A percentile compares a stretch with the other conserved stretches of the same genome.
Evolutionary conservation across 192 early-diverging fungal genomes (phyloP).

Genomic region (Helicostylum pulchrum): DNA sequence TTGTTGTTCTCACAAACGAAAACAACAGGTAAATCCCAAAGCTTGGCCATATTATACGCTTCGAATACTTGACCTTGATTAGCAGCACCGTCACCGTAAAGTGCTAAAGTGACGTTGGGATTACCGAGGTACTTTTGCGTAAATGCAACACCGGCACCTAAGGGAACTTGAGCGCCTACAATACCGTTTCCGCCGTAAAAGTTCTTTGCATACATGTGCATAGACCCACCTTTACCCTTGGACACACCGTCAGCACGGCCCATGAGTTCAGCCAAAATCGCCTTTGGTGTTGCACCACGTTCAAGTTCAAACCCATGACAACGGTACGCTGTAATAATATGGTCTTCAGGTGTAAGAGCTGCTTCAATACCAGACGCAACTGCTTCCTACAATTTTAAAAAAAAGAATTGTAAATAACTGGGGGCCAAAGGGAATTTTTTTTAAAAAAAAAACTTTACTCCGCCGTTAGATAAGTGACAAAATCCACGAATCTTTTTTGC

Average conservation of each 20-base stretch:
- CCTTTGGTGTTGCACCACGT: conserved; percentile 67
- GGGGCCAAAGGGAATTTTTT: neutral
- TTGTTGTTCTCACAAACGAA: conserved; percentile 99
- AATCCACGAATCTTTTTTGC: conserved; percentile 95
- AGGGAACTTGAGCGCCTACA: conserved; percentile 93
- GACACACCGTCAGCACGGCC: conserved; percentile 85
- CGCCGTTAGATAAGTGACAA: conserved; percentile 97
- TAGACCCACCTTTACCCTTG: conserved; percentile 96
- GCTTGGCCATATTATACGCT: conserved; percentile 99
- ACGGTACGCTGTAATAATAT: conserved; percentile 96
- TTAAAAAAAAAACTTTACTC: conserved; percentile 49
- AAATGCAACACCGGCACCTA: conserved; percentile 84
- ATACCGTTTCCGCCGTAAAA: conserved; percentile 99
- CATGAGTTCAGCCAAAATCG: conserved; percentile 77
- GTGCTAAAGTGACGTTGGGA: conserved; percentile 78
- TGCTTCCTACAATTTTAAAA: conserved; percentile 59
- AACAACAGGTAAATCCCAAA: conserved; percentile 90
- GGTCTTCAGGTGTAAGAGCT: conserved; percentile 86
- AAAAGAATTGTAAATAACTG: neutral
- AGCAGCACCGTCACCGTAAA: conserved; percentile 97
- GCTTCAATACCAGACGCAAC: conserved; percentile 90
- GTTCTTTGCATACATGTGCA: conserved; percentile 97
- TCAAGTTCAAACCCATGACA: conserved; percentile 95
- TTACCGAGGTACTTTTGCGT: conserved; percentile 87
- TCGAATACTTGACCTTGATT: conserved; percentile 99